phyloP scores from a whole-genome alignment of 257 asterid species.

The Linaria vulgaris region DNA sequence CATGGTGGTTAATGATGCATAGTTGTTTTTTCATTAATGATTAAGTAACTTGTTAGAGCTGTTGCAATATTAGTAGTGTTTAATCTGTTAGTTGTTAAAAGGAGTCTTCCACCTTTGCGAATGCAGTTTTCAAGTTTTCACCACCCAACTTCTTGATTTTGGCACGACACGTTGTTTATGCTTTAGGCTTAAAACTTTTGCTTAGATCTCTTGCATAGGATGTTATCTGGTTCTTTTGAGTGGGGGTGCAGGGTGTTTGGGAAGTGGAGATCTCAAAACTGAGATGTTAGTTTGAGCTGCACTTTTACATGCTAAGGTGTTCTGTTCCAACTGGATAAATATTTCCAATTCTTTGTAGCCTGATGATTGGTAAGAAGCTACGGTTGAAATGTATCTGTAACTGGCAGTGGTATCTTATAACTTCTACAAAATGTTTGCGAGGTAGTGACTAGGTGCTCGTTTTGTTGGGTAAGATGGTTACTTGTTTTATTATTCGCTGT shows the following conservation, averaged over 20 bases:
- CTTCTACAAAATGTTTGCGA: background rate
- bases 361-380: background rate
- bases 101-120: background rate
- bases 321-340: too few relatives aligned
- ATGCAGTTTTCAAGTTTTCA: background rate
- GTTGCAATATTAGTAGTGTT: background rate
- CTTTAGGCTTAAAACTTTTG: background rate
- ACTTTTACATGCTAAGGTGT: too few relatives aligned
- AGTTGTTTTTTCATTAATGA: slow-evolving; percentile 1
- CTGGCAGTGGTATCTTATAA: too few relatives aligned
- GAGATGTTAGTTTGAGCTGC: too few relatives aligned
- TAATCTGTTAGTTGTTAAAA: slow-evolving; percentile 9
- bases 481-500: background rate
- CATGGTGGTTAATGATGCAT: background rate
- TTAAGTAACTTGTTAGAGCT: background rate
- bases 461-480: background rate
- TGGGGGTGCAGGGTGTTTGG: too few relatives aligned
- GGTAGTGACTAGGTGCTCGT: background rate
- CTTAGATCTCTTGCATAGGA: background rate
- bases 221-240: too few relatives aligned
- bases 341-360: too few relatives aligned
- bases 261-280: too few relatives aligned
- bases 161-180: too few relatives aligned
- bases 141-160: background rate
- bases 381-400: background rate